phyloP scores from a whole-genome alignment of 305 asterid genomes.

The Petunia hybrid region DNA sequence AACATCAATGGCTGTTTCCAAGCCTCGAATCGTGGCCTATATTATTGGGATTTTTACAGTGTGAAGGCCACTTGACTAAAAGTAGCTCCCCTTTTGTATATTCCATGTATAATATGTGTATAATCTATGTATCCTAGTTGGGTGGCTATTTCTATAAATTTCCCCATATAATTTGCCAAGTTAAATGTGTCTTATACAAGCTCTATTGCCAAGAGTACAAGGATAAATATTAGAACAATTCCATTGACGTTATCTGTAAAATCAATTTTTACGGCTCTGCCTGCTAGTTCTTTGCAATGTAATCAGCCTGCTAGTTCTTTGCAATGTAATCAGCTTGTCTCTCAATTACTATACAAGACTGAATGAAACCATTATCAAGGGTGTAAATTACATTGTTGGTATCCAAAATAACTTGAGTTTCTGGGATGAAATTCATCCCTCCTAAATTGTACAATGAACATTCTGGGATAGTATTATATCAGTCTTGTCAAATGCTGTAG shows the following conservation, averaged over 20 bases:
- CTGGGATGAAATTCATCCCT: background rate
- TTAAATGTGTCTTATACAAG: background rate
- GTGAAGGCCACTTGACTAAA: too few species aligned
- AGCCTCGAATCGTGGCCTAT: too few species aligned
- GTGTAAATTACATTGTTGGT: constrained; percentile 13
- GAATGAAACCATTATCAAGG: background rate
- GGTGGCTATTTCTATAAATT: too few species aligned
- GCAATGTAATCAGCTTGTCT: background rate
- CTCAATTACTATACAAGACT: background rate
- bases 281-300: background rate
- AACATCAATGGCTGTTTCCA: too few species aligned
- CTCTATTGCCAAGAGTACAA: background rate
- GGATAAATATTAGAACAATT: background rate
- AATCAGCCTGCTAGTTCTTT: background rate
- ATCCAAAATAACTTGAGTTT: background rate
- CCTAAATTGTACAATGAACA: background rate
- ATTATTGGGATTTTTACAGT: too few species aligned
- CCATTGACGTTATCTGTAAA: background rate
- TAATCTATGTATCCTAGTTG: too few species aligned
- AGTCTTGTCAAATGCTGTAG: background rate
- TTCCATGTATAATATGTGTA: too few species aligned
- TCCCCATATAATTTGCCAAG: background rate
- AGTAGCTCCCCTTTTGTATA: too few species aligned
- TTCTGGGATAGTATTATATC: background rate
- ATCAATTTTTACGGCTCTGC: background rate